Base-by-base conservation (phyloP, 1,284 basidiomycete genomes). In the Heliocybe sulcata region DNA sequence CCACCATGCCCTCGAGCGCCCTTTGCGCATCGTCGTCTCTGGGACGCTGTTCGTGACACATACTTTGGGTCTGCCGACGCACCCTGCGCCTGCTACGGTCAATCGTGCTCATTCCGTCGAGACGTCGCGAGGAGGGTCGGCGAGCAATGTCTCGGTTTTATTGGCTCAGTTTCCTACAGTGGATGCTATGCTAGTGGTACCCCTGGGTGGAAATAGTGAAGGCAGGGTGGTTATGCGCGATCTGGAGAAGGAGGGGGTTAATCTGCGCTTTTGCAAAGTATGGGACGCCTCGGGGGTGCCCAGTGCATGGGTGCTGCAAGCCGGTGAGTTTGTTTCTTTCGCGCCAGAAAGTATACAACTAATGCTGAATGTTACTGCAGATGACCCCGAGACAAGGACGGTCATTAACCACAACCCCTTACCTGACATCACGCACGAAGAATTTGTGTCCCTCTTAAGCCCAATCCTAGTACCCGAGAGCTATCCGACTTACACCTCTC, bases 331-430 rank as follows among this genome's bases (percentile, higher is more conserved):
- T 4, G 12, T 12, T 12, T 31, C 29, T 31, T 31, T 31, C 4
- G 12, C 4, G 29, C 29, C n/a, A n/a, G 12, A 12, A 31, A 42
- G 38, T 42, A 42, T 8, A 16, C 6, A 4, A n/a, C n/a, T 20
- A 42, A n/a, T 42, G 38, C 38, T 6, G 16, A 35, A 35, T 9
- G 9, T 49, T 31, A 35, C 35, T 54, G 35, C 60, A 86, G 85
- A 72, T 45, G 82, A 87, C 59, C 76, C 76, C 47, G 77, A 80
- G 63, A 70, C 77, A 6, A 78, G 80, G 33, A 83, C 87, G 4
- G 83, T 91, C 51, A 81, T 91, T 61, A 90, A 92, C 68, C 88
- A 92, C 67, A 92, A 91, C 62, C 89, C 90, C 2, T 73, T 92
- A 3, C 89, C 88, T 1, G 89, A 92, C 61, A 81, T 91, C 58